phyloP scores from a whole-genome alignment of 78 protist genomes.

The Dictyostelium citrinum region DNA sequence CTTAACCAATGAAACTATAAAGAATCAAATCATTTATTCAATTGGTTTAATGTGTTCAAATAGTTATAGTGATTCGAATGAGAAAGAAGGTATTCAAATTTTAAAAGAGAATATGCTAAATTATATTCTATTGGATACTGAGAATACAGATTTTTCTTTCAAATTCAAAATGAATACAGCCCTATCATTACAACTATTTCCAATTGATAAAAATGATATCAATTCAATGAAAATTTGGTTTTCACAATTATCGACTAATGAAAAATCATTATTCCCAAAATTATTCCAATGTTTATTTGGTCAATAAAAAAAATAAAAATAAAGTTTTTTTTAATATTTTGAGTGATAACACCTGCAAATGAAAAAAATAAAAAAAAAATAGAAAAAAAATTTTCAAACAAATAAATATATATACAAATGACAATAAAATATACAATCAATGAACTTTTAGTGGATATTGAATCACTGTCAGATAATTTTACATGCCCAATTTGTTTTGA shows the following conservation, averaged over 20 bases:
- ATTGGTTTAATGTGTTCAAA: not conserved
- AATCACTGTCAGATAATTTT: not conserved
- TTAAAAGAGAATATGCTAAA: not conserved
- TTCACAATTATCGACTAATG: not conserved
- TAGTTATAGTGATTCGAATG: not conserved
- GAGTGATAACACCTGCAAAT: too few relatives aligned
- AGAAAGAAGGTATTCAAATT: not conserved
- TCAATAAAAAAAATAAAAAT: too few relatives aligned
- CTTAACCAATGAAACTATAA: not conserved
- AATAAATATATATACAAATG: not conserved
- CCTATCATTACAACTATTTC: not conserved
- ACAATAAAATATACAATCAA: not conserved
- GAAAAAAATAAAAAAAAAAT: not conserved
- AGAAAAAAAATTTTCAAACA: too few relatives aligned
- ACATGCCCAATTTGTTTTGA: not conserved
- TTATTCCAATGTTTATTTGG: not conserved
- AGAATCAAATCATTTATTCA: not conserved
- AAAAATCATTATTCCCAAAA: not conserved
- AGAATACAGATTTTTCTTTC: not conserved
- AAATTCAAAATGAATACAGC: not conserved
- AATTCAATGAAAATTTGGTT: slow-evolving; percentile 11
- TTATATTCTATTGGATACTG: not conserved
- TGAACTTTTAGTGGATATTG: not conserved
- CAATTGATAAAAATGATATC: not conserved
- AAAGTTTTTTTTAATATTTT: too few relatives aligned